phyloP scores from a whole-genome alignment of 2,329 filamentous ascomycete genomes.

The Talaromyces marneffei region DNA sequence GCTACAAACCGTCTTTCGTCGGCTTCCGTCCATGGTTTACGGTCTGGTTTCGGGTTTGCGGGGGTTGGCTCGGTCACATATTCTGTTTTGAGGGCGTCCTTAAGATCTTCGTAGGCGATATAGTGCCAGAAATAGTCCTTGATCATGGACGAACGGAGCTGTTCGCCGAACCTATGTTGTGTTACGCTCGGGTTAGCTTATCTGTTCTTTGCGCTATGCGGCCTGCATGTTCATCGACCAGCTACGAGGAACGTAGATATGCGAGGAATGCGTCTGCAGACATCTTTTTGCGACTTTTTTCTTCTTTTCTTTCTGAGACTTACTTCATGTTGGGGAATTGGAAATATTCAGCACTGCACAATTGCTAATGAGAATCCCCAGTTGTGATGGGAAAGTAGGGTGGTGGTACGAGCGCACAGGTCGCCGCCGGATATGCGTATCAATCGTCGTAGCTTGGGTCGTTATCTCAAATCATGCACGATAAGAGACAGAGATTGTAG shows the following conservation, averaged over 20 bases:
- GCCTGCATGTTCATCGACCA: neutral
- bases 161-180: constrained; percentile 72
- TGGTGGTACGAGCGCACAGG: neutral
- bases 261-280: neutral
- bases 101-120: constrained; percentile 90
- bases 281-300: neutral
- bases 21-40: constrained; percentile 76
- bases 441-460: neutral
- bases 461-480: neutral
- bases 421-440: neutral
- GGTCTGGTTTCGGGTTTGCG: constrained; percentile 44
- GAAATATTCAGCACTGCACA: neutral
- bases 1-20: constrained; percentile 85
- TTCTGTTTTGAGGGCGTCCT: constrained; percentile 73
- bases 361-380: neutral
- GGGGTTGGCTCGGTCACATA: constrained; percentile 50
- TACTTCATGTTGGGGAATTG: neutral
- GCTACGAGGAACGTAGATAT: neutral
- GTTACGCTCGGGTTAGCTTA: neutral
- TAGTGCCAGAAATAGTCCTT: constrained; percentile 98
- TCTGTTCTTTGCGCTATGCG: neutral
- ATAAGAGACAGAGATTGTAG: neutral
- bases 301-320: neutral
- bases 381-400: neutral
- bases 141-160: constrained; percentile 91